Percentiles rank a stretch among this genome's conserved stretches.
phyloP scores from a whole-genome alignment of 495 filamentous ascomycete genomes.

The Pseudevernia furfuracea region DNA sequence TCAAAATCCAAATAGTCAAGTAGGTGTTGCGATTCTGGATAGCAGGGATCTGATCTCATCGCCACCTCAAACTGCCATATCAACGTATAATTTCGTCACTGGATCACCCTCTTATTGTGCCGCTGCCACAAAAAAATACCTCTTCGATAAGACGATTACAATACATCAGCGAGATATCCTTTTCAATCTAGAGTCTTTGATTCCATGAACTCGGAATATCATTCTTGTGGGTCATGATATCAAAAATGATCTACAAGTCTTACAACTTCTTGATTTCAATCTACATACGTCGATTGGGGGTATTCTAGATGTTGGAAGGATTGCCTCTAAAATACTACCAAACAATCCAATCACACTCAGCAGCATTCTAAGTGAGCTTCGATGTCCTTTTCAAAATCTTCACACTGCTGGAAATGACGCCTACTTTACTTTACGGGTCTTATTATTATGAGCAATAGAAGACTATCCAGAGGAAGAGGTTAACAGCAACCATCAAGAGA shows the following conservation, averaged over 20 bases:
- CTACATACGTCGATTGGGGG: constrained; percentile 3
- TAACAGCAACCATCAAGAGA: constrained; percentile 6
- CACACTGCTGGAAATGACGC: constrained; percentile 1
- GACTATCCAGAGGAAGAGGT: not conserved
- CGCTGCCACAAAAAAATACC: not conserved
- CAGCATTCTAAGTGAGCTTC: constrained; percentile 1
- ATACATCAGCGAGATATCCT: not conserved
- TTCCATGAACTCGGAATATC: not conserved
- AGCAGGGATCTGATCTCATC: not conserved
- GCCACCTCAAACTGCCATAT: not conserved
- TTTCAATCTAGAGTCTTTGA: not conserved
- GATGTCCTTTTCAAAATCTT: not conserved
- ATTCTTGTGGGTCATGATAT: not conserved
- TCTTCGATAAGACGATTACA: not conserved
- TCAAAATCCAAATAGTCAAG: not conserved
- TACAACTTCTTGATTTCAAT: not conserved
- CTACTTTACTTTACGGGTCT: constrained; percentile 1
- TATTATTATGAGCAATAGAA: not conserved
- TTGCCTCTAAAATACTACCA: not conserved
- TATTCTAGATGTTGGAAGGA: not conserved
- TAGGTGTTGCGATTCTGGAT: not conserved
- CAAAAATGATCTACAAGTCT: not conserved
- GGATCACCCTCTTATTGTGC: not conserved
- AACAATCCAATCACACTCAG: not conserved
- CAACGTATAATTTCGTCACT: not conserved